phyloP scores from a whole-genome alignment of 495 filamentous ascomycete genomes.

The Cercophora newfieldiana region DNA sequence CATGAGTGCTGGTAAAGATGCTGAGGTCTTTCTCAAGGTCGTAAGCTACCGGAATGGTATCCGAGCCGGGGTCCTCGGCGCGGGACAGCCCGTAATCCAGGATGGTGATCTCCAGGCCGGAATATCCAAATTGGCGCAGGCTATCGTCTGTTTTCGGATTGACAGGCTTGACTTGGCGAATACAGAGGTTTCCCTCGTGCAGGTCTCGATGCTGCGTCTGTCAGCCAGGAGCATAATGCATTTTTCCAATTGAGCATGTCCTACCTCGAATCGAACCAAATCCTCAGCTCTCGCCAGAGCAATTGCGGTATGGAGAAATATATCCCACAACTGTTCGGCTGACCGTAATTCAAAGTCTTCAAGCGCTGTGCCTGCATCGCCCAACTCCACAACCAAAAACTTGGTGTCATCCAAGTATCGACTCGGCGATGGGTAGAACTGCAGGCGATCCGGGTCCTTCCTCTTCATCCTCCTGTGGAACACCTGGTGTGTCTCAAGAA shows the following conservation, averaged over 20 bases:
- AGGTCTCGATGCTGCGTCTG: conserved; percentile 72
- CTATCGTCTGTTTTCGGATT: conserved; percentile 36
- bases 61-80: conserved; percentile 37
- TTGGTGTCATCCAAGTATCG: conserved; percentile 65
- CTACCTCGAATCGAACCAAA: conserved; percentile 70
- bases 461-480: conserved; percentile 63
- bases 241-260: neutral
- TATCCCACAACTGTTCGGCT: conserved; percentile 72
- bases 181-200: conserved; percentile 85
- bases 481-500: conserved; percentile 61
- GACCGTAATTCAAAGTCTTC: conserved; percentile 59
- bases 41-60: conserved; percentile 34
- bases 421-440: conserved; percentile 63
- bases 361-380: conserved; percentile 78
- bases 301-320: conserved; percentile 79
- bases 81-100: conserved; percentile 91
- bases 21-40: conserved; percentile 54
- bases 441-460: conserved; percentile 57
- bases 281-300: conserved; percentile 76
- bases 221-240: conserved; percentile 11
- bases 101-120: conserved; percentile 73
- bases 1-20: conserved; percentile 54
- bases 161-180: conserved; percentile 50
- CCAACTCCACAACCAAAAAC: conserved; percentile 84
- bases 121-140: conserved; percentile 60